Evolutionary conservation across 1,139 yeast genomes (phyloP), one percentile per base, ranked within the genome.

Genomic region (Saccharomyces hybrid): DNA sequence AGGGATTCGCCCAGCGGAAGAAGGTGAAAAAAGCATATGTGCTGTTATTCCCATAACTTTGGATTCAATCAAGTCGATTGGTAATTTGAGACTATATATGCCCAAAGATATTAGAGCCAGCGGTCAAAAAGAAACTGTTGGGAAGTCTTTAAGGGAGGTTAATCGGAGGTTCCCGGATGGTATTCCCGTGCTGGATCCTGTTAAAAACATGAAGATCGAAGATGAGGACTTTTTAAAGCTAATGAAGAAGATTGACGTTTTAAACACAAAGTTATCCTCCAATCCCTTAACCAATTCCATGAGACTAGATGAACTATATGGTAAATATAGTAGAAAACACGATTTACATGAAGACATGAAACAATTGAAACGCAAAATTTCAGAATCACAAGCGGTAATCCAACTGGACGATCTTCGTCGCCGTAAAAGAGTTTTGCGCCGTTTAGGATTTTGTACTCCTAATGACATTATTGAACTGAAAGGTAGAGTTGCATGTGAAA

Each of bases 401-500:
- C 99, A 93, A 72, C 76, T 95, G 63, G 98, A 95, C 67, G 99
- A 93, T 70, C 78, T 93, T 66, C 88, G 88, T 69, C 89, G 88
- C 67, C 84, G 99, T 66, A 91, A 90, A 71, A 79, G 98, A 66
- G 98, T 93, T 1, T 76, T 93, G 60, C 82, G 98, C 70, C 75
- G 85, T 57, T 72, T 82, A n/a, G 97, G 93, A 0, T 93, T 93
- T 74, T 86, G 93, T 47, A 84, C 95, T 2, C 72, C 76, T 16
- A 81, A 83, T 60, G 96, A 88, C 70, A 86, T 93, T 57, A 95
- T 93, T 60, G 97, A 93, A 68, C 78, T 93, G 62, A 95, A 95
- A 74, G 99, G 99, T 49, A 80, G 99, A 67, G 90, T 84, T 52
- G 98, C 98, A 0, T 91, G 99, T 72, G 99, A 93, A 66, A 93